These are phyloP conservation scores for Candida tunisiensis DNA, from an alignment of 1,139 yeast species.

Conservation along the genomic window DNA sequence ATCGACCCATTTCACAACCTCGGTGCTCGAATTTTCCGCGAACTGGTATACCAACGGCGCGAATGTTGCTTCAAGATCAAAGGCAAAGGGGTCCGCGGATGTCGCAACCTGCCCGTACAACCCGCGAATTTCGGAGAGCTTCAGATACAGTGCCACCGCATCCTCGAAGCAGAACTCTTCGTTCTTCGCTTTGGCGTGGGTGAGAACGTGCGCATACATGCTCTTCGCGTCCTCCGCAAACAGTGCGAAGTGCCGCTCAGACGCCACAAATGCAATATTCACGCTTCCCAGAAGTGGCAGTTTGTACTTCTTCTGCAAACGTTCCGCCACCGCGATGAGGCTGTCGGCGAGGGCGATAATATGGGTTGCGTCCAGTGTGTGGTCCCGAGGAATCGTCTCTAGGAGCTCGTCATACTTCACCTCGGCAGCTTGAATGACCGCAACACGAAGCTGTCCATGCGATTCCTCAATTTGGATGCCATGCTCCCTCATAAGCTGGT, in stretches of 20 bases:
- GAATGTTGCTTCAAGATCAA: slow-evolving; percentile 44
- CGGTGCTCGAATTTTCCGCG: slow-evolving; percentile 36
- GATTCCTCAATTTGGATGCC: too few relatives aligned
- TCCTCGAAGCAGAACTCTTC: slow-evolving; percentile 35
- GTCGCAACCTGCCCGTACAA: slow-evolving; percentile 33
- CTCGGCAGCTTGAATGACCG: slow-evolving; percentile 37
- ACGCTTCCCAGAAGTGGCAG: slow-evolving; percentile 44
- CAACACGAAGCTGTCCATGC: too few relatives aligned
- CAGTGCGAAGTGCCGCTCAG: slow-evolving; percentile 38
- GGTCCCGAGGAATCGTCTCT: slow-evolving; percentile 47
- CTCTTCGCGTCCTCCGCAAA: slow-evolving; percentile 49
- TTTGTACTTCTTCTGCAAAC: slow-evolving; percentile 43
- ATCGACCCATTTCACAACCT: slow-evolving; percentile 32
- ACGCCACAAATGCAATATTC: slow-evolving; percentile 37
- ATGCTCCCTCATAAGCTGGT: too few relatives aligned
- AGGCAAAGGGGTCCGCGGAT: slow-evolving; percentile 24
- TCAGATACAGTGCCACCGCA: slow-evolving; percentile 41
- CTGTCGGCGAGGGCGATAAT: slow-evolving; percentile 42
- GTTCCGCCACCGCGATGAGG: slow-evolving; percentile 33
- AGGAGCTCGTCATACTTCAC: slow-evolving; percentile 40
- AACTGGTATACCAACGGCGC: slow-evolving; percentile 40
- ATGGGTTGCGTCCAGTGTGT: slow-evolving; percentile 37
- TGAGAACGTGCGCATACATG: slow-evolving; percentile 38
- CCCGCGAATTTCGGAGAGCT: slow-evolving; percentile 37
- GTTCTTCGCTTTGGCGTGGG: slow-evolving; percentile 21